Evolutionary conservation across 2,329 filamentous ascomycete genomes (phyloP), one percentile per base, ranked within the genome.

Genomic region (Emergomyces pasteurianus): DNA sequence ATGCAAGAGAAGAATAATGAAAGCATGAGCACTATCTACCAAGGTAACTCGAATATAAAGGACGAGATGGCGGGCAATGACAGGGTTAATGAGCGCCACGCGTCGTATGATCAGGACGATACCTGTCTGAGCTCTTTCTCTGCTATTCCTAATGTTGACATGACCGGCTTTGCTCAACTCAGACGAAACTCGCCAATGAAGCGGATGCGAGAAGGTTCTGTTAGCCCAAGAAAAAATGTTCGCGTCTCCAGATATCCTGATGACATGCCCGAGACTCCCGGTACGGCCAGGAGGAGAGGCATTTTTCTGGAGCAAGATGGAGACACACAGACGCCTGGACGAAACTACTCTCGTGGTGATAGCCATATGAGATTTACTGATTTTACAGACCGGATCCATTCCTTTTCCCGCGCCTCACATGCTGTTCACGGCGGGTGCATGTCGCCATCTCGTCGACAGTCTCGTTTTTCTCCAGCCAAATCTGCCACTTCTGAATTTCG

Each of bases 341-440:
- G 76, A 56, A 74, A 77, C 65, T 78, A 76, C 50, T 73, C 68
- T 72, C 68, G 72, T 12, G 73, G 77, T 9, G 76, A 76, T 31
- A 81, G 88, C 68, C 89, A 87, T 3, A 88, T 88, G 18, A 95
- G 89, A 68, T 80, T 96, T 40, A 81, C 96, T 52, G 94, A 97
- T 71, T 95, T 96, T 67, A 95, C 90, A 0, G 89, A 94, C 62
- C 89, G 91, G 67, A 80, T 86, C 62, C 83, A 84, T 65, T 78
- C 79, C 12, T 80, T 83, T 60, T 75, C 75, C 34, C 77, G 75
- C 61, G 65, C 73, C 57, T 71, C 77, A 60, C 74, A 84, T 65
- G 75, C 81, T 4, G 67, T 73, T 60, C 68, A 70, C 58, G 67
- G 69, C 66, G 68, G 69, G 57, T 71, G 70, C 46, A 75, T 69